Evolutionary conservation across 140 eudicot genomes (phyloP), one percentile per base, ranked within the genome.

Genomic region (Artemisia princeps): DNA sequence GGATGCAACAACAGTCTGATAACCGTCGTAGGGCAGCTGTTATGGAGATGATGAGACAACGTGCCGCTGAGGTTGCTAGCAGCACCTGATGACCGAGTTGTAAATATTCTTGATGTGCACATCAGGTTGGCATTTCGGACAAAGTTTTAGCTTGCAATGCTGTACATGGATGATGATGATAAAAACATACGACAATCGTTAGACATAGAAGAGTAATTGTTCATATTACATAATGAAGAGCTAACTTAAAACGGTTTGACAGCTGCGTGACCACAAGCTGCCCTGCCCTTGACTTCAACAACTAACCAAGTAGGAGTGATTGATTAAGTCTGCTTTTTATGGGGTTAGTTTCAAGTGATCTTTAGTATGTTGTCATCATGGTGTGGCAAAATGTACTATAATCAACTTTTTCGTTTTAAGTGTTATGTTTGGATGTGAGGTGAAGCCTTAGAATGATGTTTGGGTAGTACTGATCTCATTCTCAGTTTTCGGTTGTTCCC

Each of bases 31-130:
- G 90, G 74, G 96, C 86, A 20, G 91, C 91, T 55, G 88, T 86
- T 15, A 89, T 67, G 83, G 96, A 89, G 75, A 89, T 89, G 91
- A 89, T 86, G 95, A 83, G 91, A 72, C 96, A 85, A 22, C 86
- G 96, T 52, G 84, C 94, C 37, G 86, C 87, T 2, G 90, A 88
- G 80, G 89, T 80, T 65, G 80, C 83, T 24, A 65, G 77, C 67
- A 79, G 49, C 64, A 10, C 66, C 55, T 53, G 75, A 53, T 64
- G 67, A 46, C 33, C n/a, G 14, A 44, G 55, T 22, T 82, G 84
- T 82, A 72, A 40, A 76, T 82, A 73, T 67, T 30, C 53, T 26
- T 67, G 3, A 52, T 46, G 52, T 62, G 24, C 15, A 64, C 50
- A 45, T 46, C 49, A 11, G 11, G 67, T 26, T 49, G 55, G 10